These are phyloP conservation scores for Pythium periplocum DNA, from an alignment of 352 stramenopile genomes.

Conservation along the genomic window DNA sequence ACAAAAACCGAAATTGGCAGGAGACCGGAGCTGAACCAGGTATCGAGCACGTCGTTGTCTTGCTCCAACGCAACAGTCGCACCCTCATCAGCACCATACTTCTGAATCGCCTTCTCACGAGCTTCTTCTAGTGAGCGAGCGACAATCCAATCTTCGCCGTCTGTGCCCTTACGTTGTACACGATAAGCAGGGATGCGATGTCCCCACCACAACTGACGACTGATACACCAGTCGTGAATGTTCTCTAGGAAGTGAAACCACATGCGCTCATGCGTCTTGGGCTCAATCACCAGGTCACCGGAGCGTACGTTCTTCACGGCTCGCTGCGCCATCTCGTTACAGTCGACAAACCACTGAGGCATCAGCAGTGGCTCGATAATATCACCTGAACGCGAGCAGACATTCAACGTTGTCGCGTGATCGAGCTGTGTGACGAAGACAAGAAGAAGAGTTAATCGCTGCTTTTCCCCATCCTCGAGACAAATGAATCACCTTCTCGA, in stretches of 20 bases:
- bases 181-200: conserved; percentile 99
- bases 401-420: conserved; percentile 81
- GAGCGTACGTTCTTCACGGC: conserved; percentile 93
- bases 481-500: conserved; percentile 90
- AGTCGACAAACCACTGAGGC: conserved; percentile 99
- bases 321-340: conserved; percentile 91
- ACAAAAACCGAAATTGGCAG: conserved; percentile 89
- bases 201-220: conserved; percentile 99
- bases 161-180: conserved; percentile 58
- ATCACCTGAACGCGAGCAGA: conserved; percentile 97
- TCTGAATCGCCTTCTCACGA: conserved; percentile 75
- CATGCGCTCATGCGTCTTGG: conserved; percentile 88
- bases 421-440: conserved; percentile 34
- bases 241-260: conserved; percentile 99
- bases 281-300: conserved; percentile 93
- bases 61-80: conserved; percentile 89
- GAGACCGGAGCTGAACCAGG: conserved; percentile 98
- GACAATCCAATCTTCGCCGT: conserved; percentile 92
- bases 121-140: conserved; percentile 90
- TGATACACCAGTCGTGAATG: conserved; percentile 99
- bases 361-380: conserved; percentile 99
- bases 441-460: background rate
- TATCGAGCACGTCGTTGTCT: conserved; percentile 99
- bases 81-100: conserved; percentile 57
- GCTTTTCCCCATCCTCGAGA: conserved; percentile 35